Percentiles rank a stretch among this genome's conserved stretches.
phyloP scores from a whole-genome alignment of 495 filamentous ascomycete genomes.

The Polyplosphaeria fusca region DNA sequence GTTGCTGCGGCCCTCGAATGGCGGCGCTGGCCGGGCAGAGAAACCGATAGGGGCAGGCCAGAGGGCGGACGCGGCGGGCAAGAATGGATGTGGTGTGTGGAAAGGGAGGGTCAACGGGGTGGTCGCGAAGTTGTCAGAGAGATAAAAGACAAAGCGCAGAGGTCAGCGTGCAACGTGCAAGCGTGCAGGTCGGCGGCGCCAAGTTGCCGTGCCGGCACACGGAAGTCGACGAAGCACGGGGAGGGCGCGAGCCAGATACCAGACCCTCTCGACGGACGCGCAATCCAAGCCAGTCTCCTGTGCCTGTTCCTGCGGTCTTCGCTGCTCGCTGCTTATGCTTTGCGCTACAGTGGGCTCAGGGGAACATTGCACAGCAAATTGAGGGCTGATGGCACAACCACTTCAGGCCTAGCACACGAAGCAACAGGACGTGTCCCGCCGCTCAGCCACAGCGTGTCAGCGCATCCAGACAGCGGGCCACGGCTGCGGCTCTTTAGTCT shows the following conservation, averaged over 20 bases:
- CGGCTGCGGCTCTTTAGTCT: not conserved
- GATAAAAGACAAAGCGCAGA: slow-evolving; percentile 30
- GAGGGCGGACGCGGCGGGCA: slow-evolving; percentile 2
- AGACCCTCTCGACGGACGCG: not conserved
- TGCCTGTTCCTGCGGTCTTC: not conserved
- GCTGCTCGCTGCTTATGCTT: not conserved
- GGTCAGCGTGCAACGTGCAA: slow-evolving; percentile 12
- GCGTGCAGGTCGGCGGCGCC: not conserved
- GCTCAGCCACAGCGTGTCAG: slow-evolving; percentile 1
- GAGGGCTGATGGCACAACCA: slow-evolving; percentile 16
- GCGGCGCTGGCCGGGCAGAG: not conserved
- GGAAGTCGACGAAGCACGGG: not conserved
- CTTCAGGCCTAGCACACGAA: slow-evolving; percentile 19
- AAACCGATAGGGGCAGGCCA: slow-evolving; percentile 1
- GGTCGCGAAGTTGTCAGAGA: slow-evolving; percentile 22
- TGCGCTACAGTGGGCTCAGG: slow-evolving; percentile 1
- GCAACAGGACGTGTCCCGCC: slow-evolving; percentile 25
- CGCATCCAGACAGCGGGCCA: slow-evolving; percentile 1
- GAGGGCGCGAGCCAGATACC: not conserved
- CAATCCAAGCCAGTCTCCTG: not conserved
- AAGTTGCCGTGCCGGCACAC: slow-evolving; percentile 20
- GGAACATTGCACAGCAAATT: slow-evolving; percentile 13
- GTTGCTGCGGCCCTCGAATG: not conserved
- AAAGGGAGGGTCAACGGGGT: slow-evolving; percentile 14
- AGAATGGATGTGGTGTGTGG: slow-evolving; percentile 26